Percentiles rank a stretch among this genome's conserved stretches.
Conservation (phyloP, 1,139 yeast genomes). For the Sugiyamaella novakii region DNA sequence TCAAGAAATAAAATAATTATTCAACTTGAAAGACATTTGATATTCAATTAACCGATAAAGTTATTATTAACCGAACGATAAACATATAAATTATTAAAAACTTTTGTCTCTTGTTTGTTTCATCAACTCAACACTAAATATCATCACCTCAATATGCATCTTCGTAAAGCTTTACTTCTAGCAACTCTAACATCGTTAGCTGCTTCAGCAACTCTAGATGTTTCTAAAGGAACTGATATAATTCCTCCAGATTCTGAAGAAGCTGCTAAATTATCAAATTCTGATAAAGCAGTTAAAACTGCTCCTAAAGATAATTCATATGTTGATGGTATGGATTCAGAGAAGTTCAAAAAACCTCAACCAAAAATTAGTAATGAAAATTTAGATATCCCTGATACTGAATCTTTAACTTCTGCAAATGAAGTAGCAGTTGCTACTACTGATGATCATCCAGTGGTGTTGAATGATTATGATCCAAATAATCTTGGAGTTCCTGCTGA, state of each 20-base stretch:
- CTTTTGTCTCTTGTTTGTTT: too few species aligned
- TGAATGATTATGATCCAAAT: slow-evolving; percentile 45
- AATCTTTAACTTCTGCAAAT: slow-evolving; percentile 25
- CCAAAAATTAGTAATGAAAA: slow-evolving; percentile 37
- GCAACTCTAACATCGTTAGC: slow-evolving; percentile 21
- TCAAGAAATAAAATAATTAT: too few species aligned
- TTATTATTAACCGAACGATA: too few species aligned
- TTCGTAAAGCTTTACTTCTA: slow-evolving; percentile 7
- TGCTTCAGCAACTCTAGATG: slow-evolving; percentile 31
- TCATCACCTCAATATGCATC: too few species aligned
- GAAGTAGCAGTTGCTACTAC: slow-evolving; percentile 30
- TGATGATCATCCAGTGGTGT: slow-evolving; percentile 40
- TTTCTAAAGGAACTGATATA: slow-evolving; percentile 37
- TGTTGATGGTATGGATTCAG: slow-evolving; percentile 34
- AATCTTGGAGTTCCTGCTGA: slow-evolving; percentile 41
- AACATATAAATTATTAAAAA: too few species aligned
- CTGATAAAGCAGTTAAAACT: slow-evolving; percentile 41
- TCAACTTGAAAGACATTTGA: too few species aligned
- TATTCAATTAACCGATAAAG: too few species aligned
- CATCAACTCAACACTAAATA: too few species aligned
- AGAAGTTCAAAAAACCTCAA: slow-evolving; percentile 38
- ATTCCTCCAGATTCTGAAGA: slow-evolving; percentile 40
- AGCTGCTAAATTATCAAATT: slow-evolving; percentile 33
- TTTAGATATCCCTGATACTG: slow-evolving; percentile 35
- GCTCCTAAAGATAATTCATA: slow-evolving; percentile 44